Conservation (phyloP, 2,329 filamentous ascomycete genomes). For the Paecilomyces sp. region DNA sequence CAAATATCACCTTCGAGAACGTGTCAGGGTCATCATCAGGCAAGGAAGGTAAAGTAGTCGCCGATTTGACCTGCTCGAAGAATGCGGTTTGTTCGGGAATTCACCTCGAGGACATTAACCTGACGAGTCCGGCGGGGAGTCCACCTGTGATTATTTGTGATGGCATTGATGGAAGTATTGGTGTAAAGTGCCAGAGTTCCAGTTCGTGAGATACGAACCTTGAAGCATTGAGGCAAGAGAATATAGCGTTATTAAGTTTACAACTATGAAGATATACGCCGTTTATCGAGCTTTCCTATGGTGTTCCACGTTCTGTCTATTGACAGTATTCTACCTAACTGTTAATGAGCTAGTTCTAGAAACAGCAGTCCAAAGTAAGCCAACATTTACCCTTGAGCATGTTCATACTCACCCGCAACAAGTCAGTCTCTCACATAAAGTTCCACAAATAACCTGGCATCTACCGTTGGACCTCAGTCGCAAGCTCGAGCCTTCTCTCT, state of each 20-base stretch:
- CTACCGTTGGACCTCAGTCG: constrained; percentile 20
- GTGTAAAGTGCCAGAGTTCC: background rate
- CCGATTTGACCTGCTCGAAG: background rate
- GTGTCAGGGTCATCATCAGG: background rate
- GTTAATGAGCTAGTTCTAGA: background rate
- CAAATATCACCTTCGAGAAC: background rate
- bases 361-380: background rate
- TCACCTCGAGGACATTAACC: background rate
- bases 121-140: background rate
- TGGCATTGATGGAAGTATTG: background rate
- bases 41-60: background rate
- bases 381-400: background rate
- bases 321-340: background rate
- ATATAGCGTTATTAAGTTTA: too few species aligned
- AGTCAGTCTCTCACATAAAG: constrained; percentile 44
- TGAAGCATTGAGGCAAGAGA: too few species aligned
- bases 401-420: constrained; percentile 38
- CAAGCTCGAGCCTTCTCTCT: constrained; percentile 15
- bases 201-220: background rate
- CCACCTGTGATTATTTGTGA: background rate
- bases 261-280: too few species aligned
- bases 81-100: background rate
- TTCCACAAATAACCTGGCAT: constrained; percentile 49
- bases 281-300: too few species aligned
- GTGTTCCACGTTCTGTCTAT: background rate